Percentiles rank a stretch among this genome's conserved stretches.
Evolutionary conservation across 192 early-diverging fungal species (phyloP).

Genomic region (Chytriomyces confervae): DNA sequence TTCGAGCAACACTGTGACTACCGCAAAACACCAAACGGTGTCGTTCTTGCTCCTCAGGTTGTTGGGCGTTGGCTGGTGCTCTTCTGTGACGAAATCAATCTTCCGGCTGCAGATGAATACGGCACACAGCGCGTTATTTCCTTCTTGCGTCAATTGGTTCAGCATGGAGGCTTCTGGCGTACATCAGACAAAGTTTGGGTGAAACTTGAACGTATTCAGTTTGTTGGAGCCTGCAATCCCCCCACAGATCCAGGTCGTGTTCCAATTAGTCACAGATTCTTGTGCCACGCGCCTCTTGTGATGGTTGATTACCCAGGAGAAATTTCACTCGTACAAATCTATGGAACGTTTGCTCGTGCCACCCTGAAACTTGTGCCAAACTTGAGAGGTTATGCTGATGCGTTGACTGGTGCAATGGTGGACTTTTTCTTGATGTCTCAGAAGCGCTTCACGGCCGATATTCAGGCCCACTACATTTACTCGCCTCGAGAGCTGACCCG

Average conservation of each 20-base stretch:
- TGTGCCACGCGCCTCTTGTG: slow-evolving; percentile 94
- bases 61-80: slow-evolving; percentile 95
- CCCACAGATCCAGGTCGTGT: slow-evolving; percentile 99
- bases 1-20: slow-evolving; percentile 99
- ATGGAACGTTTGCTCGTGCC: slow-evolving; percentile 89
- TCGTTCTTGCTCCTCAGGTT: slow-evolving; percentile 80
- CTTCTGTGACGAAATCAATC: slow-evolving; percentile 99
- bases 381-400: slow-evolving; percentile 86
- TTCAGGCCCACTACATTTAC: slow-evolving; percentile 99
- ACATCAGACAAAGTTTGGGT: slow-evolving; percentile 92
- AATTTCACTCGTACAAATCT: slow-evolving; percentile 93
- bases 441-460: slow-evolving; percentile 92
- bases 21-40: slow-evolving; percentile 90
- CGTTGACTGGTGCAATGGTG: slow-evolving; percentile 95
- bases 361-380: slow-evolving; percentile 92
- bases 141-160: slow-evolving; percentile 92
- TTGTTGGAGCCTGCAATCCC: slow-evolving; percentile 99
- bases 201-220: slow-evolving; percentile 94
- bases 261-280: slow-evolving; percentile 91
- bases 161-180: slow-evolving; percentile 97
- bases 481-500: slow-evolving; percentile 99
- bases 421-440: slow-evolving; percentile 93
- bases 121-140: slow-evolving; percentile 98
- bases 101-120: slow-evolving; percentile 95
- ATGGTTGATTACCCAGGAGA: slow-evolving; percentile 99